Evolutionary conservation across 192 early-diverging fungal genomes (phyloP).

Genomic region (Coemansia aciculifera): DNA sequence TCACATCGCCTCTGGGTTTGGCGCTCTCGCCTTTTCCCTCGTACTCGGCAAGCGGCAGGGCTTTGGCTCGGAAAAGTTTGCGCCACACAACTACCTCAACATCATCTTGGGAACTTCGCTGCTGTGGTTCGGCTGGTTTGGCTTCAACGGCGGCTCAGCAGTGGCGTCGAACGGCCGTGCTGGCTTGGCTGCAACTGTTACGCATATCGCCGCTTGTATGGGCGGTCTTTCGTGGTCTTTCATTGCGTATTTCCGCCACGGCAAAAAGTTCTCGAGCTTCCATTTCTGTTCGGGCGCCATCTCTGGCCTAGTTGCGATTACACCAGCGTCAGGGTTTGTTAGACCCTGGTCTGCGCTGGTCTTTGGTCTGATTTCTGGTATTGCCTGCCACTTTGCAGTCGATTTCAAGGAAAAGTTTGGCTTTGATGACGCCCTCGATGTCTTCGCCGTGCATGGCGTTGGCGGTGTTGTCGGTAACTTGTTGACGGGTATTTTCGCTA

Average conservation of each 20-base stretch:
- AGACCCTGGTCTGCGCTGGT: slow-evolving; percentile 77
- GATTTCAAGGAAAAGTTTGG: slow-evolving; percentile 81
- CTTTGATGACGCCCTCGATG: slow-evolving; percentile 92
- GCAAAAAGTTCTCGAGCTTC: slow-evolving; percentile 81
- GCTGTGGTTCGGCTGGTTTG: slow-evolving; percentile 96
- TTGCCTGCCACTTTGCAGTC: slow-evolving; percentile 78
- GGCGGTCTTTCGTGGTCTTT: slow-evolving; percentile 84
- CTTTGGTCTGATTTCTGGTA: slow-evolving; percentile 73
- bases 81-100: slow-evolving; percentile 89
- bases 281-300: slow-evolving; percentile 95
- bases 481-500: slow-evolving; percentile 86
- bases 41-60: slow-evolving; percentile 81
- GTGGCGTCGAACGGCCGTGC: slow-evolving; percentile 80
- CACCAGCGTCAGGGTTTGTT: slow-evolving; percentile 89
- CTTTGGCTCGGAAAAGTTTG: slow-evolving; percentile 68
- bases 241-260: slow-evolving; percentile 73
- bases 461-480: slow-evolving; percentile 81
- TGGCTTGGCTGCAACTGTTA: slow-evolving; percentile 81
- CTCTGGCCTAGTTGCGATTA: slow-evolving; percentile 89
- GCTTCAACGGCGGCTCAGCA: slow-evolving; percentile 92
- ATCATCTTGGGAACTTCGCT: slow-evolving; percentile 87
- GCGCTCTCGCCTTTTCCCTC: slow-evolving; percentile 85
- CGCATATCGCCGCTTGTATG: slow-evolving; percentile 80
- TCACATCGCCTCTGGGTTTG: slow-evolving; percentile 87
- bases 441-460: slow-evolving; percentile 86